Conservation (phyloP, 2,329 filamentous ascomycete species). For the Trichoderma atrobrunneum region DNA sequence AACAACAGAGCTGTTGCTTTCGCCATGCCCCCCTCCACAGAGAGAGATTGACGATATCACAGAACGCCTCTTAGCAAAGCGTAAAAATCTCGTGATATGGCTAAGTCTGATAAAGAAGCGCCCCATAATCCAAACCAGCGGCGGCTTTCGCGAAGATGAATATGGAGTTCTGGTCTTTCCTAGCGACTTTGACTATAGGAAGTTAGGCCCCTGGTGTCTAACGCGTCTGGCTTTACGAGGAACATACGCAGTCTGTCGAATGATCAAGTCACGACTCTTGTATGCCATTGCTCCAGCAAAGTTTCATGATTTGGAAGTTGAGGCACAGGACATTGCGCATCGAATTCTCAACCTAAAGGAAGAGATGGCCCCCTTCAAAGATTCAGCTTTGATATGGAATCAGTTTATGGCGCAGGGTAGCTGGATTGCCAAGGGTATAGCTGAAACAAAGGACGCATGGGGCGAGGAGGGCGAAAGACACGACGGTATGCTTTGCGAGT, state of each 20-base stretch:
- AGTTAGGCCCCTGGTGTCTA: slow-evolving; percentile 5
- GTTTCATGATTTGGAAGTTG: background rate
- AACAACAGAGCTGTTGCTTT: background rate
- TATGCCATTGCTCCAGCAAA: background rate
- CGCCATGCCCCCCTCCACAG: background rate
- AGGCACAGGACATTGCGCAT: background rate
- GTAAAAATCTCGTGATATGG: slow-evolving; percentile 10
- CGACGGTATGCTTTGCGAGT: background rate
- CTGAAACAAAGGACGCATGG: slow-evolving; percentile 7
- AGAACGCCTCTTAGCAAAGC: background rate
- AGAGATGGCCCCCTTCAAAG: background rate
- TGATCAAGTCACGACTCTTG: slow-evolving; percentile 7
- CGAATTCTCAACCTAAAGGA: background rate
- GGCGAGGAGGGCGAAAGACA: background rate
- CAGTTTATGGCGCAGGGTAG: slow-evolving; percentile 10
- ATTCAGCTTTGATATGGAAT: background rate
- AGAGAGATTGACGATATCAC: background rate
- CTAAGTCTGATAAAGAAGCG: background rate
- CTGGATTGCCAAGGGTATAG: slow-evolving; percentile 6
- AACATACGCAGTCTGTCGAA: slow-evolving; percentile 12
- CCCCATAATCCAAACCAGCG: background rate
- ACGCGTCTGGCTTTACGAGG: background rate
- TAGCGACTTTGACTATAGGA: background rate
- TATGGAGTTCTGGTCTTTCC: slow-evolving; percentile 4
- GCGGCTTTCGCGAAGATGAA: background rate